phyloP scores from a whole-genome alignment of 108 stramenopile genomes.

The Skeletonema menzelii region DNA sequence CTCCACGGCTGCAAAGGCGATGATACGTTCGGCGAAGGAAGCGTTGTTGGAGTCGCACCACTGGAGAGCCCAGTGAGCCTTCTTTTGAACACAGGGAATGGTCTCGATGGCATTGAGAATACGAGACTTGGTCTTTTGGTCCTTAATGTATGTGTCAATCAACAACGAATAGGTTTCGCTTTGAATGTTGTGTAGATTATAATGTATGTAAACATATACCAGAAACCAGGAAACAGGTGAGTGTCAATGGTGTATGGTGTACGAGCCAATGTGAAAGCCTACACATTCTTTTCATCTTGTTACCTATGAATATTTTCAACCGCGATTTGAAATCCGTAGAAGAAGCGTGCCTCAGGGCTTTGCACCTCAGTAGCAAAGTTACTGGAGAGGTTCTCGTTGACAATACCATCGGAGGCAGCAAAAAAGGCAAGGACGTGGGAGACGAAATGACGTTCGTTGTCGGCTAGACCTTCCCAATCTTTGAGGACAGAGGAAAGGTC shows the following conservation, averaged over 20 bases:
- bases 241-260: too few species aligned
- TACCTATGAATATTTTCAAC: conserved; percentile 97
- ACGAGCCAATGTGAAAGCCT: too few species aligned
- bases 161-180: conserved; percentile 97
- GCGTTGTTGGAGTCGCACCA: conserved; percentile 92
- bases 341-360: conserved; percentile 98
- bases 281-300: too few species aligned
- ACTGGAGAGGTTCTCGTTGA: conserved; percentile 98
- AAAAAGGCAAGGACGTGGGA: conserved; percentile 99
- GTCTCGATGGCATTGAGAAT: conserved; percentile 91
- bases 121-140: conserved; percentile 71
- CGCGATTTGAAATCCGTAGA: conserved; percentile 99
- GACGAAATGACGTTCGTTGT: conserved; percentile 98
- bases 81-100: conserved; percentile 96
- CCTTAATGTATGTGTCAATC: conserved; percentile 98
- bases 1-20: conserved; percentile 99
- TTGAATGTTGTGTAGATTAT: background rate
- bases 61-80: conserved; percentile 98
- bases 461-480: conserved; percentile 91
- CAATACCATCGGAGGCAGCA: conserved; percentile 99
- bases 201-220: too few species aligned
- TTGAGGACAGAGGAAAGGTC: conserved; percentile 94
- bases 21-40: conserved; percentile 96
- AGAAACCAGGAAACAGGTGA: too few species aligned
- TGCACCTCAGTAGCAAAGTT: conserved; percentile 99